Conservation (phyloP, 164 flowering plant genomes). For the Paratinospora sagittata region DNA sequence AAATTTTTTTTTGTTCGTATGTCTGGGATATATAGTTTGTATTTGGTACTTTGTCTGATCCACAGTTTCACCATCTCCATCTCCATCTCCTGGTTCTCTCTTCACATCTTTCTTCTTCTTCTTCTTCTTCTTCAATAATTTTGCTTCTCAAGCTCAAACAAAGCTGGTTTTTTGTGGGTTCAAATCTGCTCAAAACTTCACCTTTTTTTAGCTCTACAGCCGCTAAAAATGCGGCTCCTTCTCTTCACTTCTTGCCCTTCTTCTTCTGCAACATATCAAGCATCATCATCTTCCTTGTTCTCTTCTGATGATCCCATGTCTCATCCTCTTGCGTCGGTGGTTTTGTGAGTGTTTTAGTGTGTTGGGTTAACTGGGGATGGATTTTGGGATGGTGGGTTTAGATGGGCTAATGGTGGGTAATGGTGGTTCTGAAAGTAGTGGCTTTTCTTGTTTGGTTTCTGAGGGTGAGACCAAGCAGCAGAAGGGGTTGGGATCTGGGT, state of each 20-base stretch:
- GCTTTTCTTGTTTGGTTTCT: slow-evolving; percentile 27
- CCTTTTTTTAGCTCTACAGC: background rate
- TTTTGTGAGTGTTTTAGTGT: slow-evolving; percentile 13
- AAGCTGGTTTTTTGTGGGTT: background rate
- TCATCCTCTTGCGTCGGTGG: slow-evolving; percentile 14
- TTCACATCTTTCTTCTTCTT: background rate
- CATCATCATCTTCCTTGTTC: slow-evolving; percentile 6
- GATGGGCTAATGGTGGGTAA: slow-evolving; percentile 33
- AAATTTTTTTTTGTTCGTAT: background rate
- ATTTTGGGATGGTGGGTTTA: slow-evolving; percentile 49
- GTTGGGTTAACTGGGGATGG: slow-evolving; percentile 33
- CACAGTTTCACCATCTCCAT: slow-evolving; percentile 3
- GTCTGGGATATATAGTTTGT: background rate
- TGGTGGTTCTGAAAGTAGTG: slow-evolving; percentile 30
- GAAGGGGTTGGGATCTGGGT: slow-evolving; percentile 54
- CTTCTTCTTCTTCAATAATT: slow-evolving; percentile 8
- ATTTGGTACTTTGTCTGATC: slow-evolving; percentile 6
- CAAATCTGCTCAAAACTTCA: slow-evolving; percentile 3
- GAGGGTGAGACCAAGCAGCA: slow-evolving; percentile 42
- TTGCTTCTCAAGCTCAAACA: slow-evolving; percentile 5
- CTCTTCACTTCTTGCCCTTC: background rate
- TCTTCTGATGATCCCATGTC: slow-evolving; percentile 17
- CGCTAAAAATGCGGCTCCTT: slow-evolving; percentile 14
- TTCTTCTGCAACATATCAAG: background rate
- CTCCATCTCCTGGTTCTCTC: background rate